phyloP scores from a whole-genome alignment of 352 stramenopile species.

The Detonula confervacea region DNA sequence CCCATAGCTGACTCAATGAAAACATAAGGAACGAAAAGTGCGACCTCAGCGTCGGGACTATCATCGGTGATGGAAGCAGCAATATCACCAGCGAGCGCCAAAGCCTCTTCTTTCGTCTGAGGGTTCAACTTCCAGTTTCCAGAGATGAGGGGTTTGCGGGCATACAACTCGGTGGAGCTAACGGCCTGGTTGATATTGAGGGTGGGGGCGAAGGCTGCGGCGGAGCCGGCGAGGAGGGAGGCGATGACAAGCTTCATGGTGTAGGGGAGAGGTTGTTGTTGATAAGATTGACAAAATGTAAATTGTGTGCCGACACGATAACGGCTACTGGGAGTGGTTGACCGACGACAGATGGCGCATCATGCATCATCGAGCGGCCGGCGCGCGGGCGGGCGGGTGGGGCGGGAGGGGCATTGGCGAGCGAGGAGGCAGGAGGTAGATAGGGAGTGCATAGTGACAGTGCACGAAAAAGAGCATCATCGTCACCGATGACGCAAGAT shows the following conservation, averaged over 20 bases:
- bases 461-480: too few species aligned
- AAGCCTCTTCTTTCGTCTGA: slow-evolving; percentile 71
- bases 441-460: too few species aligned
- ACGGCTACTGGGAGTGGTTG: too few species aligned
- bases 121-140: slow-evolving; percentile 93
- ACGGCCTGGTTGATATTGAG: slow-evolving; percentile 8
- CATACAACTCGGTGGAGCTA: slow-evolving; percentile 48
- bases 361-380: too few species aligned
- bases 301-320: too few species aligned
- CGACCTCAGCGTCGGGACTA: slow-evolving; percentile 87
- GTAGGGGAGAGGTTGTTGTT: slow-evolving; percentile 48
- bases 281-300: too few species aligned
- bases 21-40: slow-evolving; percentile 88
- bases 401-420: too few species aligned
- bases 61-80: slow-evolving; percentile 41
- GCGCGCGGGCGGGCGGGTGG: too few species aligned
- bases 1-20: slow-evolving; percentile 88
- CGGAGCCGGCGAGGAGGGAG: slow-evolving; percentile 55
- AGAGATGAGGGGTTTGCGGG: slow-evolving; percentile 89
- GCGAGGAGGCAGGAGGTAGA: too few species aligned
- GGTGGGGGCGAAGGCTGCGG: slow-evolving; percentile 57
- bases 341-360: too few species aligned
- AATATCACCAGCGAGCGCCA: slow-evolving; percentile 57
- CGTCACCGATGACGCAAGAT: too few species aligned
- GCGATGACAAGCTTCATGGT: slow-evolving; percentile 69